phyloP scores from a whole-genome alignment of 139 green algal genomes.

The Volvox reticuliferus region DNA sequence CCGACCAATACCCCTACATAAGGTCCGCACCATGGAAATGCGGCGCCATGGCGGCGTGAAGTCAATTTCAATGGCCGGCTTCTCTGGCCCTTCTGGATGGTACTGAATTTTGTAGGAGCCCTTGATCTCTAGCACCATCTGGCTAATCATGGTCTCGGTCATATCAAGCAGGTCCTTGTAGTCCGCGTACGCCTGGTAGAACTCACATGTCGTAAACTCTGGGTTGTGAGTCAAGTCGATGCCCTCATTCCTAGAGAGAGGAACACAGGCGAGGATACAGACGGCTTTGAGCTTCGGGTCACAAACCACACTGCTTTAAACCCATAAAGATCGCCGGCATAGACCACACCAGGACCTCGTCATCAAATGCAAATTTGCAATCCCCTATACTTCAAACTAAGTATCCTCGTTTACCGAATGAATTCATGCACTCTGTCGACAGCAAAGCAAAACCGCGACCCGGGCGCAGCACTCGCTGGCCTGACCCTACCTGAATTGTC shows the following conservation, averaged over 20 bases:
- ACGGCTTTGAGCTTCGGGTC: too few relatives aligned
- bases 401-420: too few relatives aligned
- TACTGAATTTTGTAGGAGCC: conserved; percentile 96
- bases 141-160: conserved; percentile 95
- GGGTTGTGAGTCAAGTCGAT: conserved; percentile 99
- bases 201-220: conserved; percentile 99
- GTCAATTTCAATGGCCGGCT: conserved; percentile 93
- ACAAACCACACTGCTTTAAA: too few relatives aligned
- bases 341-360: too few relatives aligned
- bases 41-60: conserved; percentile 94
- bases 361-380: too few relatives aligned
- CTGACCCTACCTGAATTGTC: conserved; percentile 84
- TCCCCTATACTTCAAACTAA: too few relatives aligned
- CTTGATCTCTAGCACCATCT: conserved; percentile 93
- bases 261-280: too few relatives aligned
- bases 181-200: conserved; percentile 98
- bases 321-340: too few relatives aligned
- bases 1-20: neutral
- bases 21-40: conserved; percentile 63
- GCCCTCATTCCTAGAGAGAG: conserved; percentile 86
- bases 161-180: conserved; percentile 98
- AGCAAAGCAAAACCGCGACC: too few relatives aligned
- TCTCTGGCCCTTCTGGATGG: conserved; percentile 92
- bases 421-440: too few relatives aligned
- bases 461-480: too few relatives aligned